Percentiles rank a stretch among this genome's conserved stretches.
These are phyloP conservation scores for Polyplosphaeria fusca DNA, from an alignment of 495 filamentous ascomycete species.

Conservation along the genomic window DNA sequence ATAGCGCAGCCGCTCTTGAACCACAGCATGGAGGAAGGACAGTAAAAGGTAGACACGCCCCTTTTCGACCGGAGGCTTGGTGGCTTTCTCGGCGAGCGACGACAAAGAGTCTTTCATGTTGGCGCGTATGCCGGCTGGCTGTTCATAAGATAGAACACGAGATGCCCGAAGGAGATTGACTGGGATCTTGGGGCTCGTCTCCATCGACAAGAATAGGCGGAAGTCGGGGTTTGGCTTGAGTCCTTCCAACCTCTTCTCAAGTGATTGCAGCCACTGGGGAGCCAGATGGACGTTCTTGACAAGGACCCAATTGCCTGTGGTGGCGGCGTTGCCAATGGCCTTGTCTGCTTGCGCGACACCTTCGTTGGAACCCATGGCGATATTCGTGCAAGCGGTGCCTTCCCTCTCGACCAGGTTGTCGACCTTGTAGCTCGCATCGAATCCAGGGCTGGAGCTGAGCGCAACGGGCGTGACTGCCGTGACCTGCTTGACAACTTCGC, in stretches of 20 bases:
- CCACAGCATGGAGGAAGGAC: slow-evolving; percentile 91
- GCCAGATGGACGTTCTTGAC: slow-evolving; percentile 99
- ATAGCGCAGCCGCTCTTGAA: slow-evolving; percentile 94
- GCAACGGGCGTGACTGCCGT: slow-evolving; percentile 81
- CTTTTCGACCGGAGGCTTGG: slow-evolving; percentile 84
- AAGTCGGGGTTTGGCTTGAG: slow-evolving; percentile 94
- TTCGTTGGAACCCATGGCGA: slow-evolving; percentile 98
- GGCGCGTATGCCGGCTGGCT: slow-evolving; percentile 90
- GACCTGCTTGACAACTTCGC: slow-evolving; percentile 80
- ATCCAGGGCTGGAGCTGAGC: slow-evolving; percentile 89
- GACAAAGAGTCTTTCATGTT: slow-evolving; percentile 99
- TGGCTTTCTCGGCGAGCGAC: slow-evolving; percentile 70
- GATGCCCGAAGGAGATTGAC: slow-evolving; percentile 93
- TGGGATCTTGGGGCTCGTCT: slow-evolving; percentile 92
- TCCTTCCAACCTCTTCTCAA: slow-evolving; percentile 93
- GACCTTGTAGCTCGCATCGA: slow-evolving; percentile 98
- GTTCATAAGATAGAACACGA: slow-evolving; percentile 94
- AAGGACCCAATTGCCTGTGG: slow-evolving; percentile 90
- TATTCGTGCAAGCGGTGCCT: slow-evolving; percentile 81
- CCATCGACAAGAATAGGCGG: slow-evolving; percentile 95
- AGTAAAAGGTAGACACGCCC: slow-evolving; percentile 87
- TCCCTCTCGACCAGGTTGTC: slow-evolving; percentile 86
- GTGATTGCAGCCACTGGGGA: slow-evolving; percentile 89
- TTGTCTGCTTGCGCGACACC: slow-evolving; percentile 88
- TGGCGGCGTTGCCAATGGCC: slow-evolving; percentile 88